These are phyloP conservation scores for Vanrija pseudolonga DNA, from an alignment of 1,284 basidiomycete genomes.

Conservation along the genomic window DNA sequence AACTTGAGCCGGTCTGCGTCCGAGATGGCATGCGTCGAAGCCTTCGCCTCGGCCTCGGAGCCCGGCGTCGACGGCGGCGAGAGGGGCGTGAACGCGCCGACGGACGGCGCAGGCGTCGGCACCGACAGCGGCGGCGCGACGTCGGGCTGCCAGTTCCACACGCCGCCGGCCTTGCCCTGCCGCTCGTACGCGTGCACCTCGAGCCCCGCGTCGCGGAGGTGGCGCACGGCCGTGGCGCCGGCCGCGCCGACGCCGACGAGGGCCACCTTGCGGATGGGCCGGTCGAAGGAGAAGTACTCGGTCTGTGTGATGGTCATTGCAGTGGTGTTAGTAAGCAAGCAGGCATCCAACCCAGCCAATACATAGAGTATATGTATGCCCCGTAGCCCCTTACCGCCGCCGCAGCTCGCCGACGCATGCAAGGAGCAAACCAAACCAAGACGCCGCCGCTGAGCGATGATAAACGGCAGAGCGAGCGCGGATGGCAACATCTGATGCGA, in stretches of 20 bases:
- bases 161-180: conserved; percentile 2
- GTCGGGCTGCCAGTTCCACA: conserved; percentile 39
- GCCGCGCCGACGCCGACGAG: conserved; percentile 6
- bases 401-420: too few species aligned
- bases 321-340: too few species aligned
- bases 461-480: too few species aligned
- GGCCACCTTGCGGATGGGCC: conserved; percentile 1
- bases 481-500: too few species aligned
- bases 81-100: conserved; percentile 51
- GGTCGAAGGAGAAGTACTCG: too few species aligned
- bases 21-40: neutral
- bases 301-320: neutral
- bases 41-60: too few species aligned
- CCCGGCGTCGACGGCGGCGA: neutral
- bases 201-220: conserved; percentile 6
- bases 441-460: too few species aligned
- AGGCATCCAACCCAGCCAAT: too few species aligned
- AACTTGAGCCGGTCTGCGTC: conserved; percentile 29
- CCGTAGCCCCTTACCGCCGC: too few species aligned
- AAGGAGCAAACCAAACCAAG: too few species aligned
- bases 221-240: conserved; percentile 6
- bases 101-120: conserved; percentile 48
- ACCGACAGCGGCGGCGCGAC: conserved; percentile 48
- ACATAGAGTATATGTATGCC: too few species aligned
- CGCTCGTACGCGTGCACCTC: conserved; percentile 4